Percentiles rank a stretch among this genome's conserved stretches.
Conservation (phyloP, 495 filamentous ascomycete genomes). For the Lophium mytilinum region DNA sequence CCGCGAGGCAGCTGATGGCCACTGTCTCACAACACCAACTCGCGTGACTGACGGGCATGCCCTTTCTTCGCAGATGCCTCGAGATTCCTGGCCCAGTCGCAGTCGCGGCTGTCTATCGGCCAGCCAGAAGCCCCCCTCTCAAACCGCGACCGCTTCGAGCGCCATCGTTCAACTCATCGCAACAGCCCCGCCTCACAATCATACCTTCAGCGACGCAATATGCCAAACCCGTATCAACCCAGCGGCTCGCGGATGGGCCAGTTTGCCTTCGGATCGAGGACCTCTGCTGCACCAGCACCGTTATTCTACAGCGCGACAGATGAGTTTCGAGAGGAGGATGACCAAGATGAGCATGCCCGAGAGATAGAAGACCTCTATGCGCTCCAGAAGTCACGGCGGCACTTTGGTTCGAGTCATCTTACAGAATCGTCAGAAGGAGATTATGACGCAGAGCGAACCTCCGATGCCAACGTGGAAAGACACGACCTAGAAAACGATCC, state of each 20-base stretch:
- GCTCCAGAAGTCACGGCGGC: constrained; percentile 75
- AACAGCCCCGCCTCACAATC: constrained; percentile 39
- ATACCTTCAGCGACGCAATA: constrained; percentile 41
- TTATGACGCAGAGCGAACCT: constrained; percentile 41
- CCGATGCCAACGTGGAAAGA: constrained; percentile 26
- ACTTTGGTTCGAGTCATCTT: constrained; percentile 71
- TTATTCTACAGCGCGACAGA: constrained; percentile 85
- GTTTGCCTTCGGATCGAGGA: constrained; percentile 69
- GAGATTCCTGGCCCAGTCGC: constrained; percentile 92
- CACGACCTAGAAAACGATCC: constrained; percentile 19
- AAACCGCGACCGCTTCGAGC: constrained; percentile 43
- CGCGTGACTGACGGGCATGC: constrained; percentile 29
- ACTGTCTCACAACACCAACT: constrained; percentile 15
- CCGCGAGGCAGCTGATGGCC: constrained; percentile 16
- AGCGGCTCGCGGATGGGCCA: constrained; percentile 58
- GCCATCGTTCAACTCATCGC: constrained; percentile 38
- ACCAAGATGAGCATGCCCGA: constrained; percentile 81
- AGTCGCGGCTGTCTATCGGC: constrained; percentile 68
- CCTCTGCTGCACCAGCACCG: constrained; percentile 61
- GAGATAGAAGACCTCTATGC: constrained; percentile 92
- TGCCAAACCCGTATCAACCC: constrained; percentile 66
- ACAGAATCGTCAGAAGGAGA: constrained; percentile 77
- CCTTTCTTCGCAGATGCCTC: constrained; percentile 67
- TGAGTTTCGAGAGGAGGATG: constrained; percentile 79
- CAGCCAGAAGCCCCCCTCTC: constrained; percentile 46